These are phyloP conservation scores for Coelastrella sp. DNA, from an alignment of 139 green algal species.

Conservation along the genomic window DNA sequence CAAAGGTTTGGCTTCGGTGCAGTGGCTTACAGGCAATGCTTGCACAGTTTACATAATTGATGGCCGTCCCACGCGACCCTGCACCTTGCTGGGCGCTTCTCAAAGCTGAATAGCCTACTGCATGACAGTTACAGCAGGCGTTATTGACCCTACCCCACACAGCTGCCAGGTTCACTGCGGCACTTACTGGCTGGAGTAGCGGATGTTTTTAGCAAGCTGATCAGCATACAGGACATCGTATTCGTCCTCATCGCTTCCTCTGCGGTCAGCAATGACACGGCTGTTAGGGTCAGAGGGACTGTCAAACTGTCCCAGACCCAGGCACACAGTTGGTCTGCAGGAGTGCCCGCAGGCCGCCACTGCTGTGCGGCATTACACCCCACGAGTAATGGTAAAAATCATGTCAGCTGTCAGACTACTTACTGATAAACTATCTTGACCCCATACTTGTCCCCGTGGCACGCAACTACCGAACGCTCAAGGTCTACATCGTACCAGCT, in stretches of 20 bases:
- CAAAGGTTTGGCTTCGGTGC: too few relatives aligned
- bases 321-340: neutral
- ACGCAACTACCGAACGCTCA: neutral
- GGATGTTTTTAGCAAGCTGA: neutral
- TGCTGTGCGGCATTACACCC: neutral
- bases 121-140: too few relatives aligned
- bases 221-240: slow-evolving; percentile 11
- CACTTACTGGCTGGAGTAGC: slow-evolving; percentile 15
- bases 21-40: too few relatives aligned
- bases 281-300: neutral
- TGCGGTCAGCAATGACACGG: neutral
- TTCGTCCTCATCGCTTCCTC: slow-evolving; percentile 30
- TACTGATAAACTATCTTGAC: slow-evolving; percentile 38
- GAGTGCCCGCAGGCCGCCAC: too few relatives aligned
- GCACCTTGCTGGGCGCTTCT: too few relatives aligned
- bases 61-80: too few relatives aligned
- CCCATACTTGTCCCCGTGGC: neutral
- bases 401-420: neutral
- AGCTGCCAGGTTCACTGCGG: neutral
- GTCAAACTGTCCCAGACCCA: neutral
- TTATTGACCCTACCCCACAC: neutral
- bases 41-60: too few relatives aligned
- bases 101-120: too few relatives aligned
- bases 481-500: slow-evolving; percentile 43
- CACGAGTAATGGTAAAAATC: neutral